Evolutionary conservation across 805 yeast species (phyloP).

Genomic region (Cyberlindnera maritima): DNA sequence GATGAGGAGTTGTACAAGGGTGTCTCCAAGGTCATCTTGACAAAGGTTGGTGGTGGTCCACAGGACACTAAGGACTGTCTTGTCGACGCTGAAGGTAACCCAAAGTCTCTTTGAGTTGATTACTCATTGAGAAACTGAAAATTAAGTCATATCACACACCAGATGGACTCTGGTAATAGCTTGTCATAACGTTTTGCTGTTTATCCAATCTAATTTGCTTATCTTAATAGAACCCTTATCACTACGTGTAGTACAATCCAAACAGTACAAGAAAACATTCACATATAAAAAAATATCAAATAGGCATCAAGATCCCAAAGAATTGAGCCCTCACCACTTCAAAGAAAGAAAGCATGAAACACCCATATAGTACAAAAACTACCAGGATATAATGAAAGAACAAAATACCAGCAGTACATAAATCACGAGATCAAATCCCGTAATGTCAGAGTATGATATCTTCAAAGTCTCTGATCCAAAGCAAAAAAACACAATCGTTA

Average conservation of each 20-base stretch:
- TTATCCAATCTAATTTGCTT: background rate
- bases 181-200: background rate
- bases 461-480: background rate
- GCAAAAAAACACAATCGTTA: background rate
- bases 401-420: background rate
- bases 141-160: background rate
- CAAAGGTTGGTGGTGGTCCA: slow-evolving; percentile 89
- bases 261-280: background rate
- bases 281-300: no score
- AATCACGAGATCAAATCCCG: background rate
- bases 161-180: background rate
- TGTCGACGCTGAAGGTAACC: slow-evolving; percentile 61
- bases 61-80: slow-evolving; percentile 53
- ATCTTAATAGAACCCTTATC: background rate
- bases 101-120: slow-evolving; percentile 28
- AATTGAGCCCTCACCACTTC: background rate
- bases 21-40: slow-evolving; percentile 79
- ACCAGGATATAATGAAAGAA: background rate
- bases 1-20: slow-evolving; percentile 60
- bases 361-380: slow-evolving; percentile 1
- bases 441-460: background rate
- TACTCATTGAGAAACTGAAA: background rate
- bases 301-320: background rate
- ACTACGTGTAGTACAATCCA: no score
- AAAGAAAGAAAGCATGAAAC: background rate